Conservation (phyloP, 768 basidiomycete genomes). For the Saitozyma podzolica region DNA sequence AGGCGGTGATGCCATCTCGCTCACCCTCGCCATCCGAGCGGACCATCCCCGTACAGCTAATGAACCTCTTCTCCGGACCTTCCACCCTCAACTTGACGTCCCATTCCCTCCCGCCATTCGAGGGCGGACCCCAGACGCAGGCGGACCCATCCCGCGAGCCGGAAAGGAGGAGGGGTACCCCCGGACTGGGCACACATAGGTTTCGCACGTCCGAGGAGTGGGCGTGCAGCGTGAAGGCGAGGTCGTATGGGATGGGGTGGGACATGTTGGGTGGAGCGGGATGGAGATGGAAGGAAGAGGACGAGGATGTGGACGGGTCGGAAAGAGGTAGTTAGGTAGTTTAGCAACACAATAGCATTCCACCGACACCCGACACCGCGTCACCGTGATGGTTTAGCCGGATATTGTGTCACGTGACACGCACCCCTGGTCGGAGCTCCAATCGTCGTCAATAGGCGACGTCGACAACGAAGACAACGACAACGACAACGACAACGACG, state of each 20-base stretch:
- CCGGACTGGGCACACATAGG: conserved; percentile 70
- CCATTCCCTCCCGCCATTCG: conserved; percentile 58
- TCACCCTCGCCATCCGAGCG: conserved; percentile 58
- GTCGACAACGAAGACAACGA: too few species aligned
- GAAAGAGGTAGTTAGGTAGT: not conserved
- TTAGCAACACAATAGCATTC: not conserved
- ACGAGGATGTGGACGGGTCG: not conserved
- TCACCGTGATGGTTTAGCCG: too few species aligned
- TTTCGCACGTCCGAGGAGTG: conserved; percentile 81
- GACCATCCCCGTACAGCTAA: conserved; percentile 80
- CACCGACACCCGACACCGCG: too few species aligned
- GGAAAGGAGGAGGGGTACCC: conserved; percentile 69
- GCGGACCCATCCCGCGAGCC: conserved; percentile 90
- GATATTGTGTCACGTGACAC: too few species aligned
- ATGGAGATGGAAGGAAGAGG: conserved; percentile 4
- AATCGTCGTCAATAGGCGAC: too few species aligned
- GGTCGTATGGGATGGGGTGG: conserved; percentile 48
- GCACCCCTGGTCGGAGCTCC: too few species aligned
- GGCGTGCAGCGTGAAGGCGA: conserved; percentile 69
- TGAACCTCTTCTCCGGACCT: conserved; percentile 61
- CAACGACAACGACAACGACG: too few species aligned
- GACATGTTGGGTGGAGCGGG: conserved; percentile 16
- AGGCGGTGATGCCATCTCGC: not conserved
- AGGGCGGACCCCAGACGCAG: conserved; percentile 68
- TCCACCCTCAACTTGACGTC: conserved; percentile 51